Percentiles rank a stretch among this genome's conserved stretches.
Conservation (phyloP, 2,329 filamentous ascomycete genomes). For the Trichophyton verrucosum region DNA sequence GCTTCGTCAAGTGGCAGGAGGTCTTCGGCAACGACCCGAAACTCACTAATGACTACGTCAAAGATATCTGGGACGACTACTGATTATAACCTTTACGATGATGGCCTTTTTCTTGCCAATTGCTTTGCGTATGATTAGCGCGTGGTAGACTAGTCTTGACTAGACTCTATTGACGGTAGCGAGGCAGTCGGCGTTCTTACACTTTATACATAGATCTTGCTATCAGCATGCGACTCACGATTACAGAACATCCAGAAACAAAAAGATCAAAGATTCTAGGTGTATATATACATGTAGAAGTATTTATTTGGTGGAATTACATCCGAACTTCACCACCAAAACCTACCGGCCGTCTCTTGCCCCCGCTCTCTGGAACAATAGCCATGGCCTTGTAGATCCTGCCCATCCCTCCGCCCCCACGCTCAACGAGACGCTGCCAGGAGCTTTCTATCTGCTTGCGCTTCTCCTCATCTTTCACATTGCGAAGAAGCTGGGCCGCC, state of each 20-base stretch:
- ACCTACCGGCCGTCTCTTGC: conserved; percentile 66
- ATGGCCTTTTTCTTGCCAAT: no score
- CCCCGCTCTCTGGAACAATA: conserved; percentile 69
- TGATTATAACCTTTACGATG: conserved; percentile 10
- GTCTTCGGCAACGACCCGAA: conserved; percentile 59
- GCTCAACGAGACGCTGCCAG: conserved; percentile 74
- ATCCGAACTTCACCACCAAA: conserved; percentile 59
- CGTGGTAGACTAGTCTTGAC: no score
- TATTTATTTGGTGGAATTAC: neutral
- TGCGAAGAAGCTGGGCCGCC: conserved; percentile 52
- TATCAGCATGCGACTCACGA: neutral
- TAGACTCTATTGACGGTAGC: neutral
- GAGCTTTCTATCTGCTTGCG: conserved; percentile 55
- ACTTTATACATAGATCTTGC: neutral
- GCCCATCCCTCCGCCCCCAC: conserved; percentile 76
- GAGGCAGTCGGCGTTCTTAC: neutral
- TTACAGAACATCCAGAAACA: neutral
- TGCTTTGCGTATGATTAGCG: neutral
- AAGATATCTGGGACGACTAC: conserved; percentile 66
- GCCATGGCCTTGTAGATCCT: conserved; percentile 88
- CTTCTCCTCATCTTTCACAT: conserved; percentile 37
- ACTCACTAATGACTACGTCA: conserved; percentile 71
- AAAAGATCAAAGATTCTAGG: neutral
- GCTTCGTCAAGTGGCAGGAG: conserved; percentile 85
- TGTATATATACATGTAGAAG: neutral